Evolutionary conservation across 306 rosid genomes (phyloP).

Genomic region (Medicago ruthenica): DNA sequence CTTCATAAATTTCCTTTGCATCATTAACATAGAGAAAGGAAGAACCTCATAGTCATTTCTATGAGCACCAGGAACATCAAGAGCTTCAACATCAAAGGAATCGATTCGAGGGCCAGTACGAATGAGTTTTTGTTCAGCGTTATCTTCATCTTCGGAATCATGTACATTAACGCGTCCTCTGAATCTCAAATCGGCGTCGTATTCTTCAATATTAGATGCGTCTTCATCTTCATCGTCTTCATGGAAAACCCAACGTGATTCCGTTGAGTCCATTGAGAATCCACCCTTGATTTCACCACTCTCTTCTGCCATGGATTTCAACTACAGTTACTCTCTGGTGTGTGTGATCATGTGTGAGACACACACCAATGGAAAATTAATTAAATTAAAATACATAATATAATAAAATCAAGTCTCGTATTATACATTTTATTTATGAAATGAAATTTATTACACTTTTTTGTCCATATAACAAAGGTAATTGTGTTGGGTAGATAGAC

Average conservation of each 20-base stretch:
- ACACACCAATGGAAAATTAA: background rate
- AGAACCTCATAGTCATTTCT: constrained; percentile 75
- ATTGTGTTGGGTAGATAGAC: too few species aligned
- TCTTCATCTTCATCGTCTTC: constrained; percentile 55
- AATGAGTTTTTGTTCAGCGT: constrained; percentile 79
- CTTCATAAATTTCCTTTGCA: background rate
- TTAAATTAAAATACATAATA: background rate
- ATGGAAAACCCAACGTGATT: constrained; percentile 57
- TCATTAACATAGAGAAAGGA: background rate
- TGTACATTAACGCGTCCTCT: constrained; percentile 25
- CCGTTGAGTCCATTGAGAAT: constrained; percentile 52
- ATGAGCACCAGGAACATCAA: constrained; percentile 85
- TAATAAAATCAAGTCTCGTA: too few species aligned
- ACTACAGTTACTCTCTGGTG: too few species aligned
- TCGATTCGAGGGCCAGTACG: constrained; percentile 96
- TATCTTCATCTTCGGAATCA: constrained; percentile 89
- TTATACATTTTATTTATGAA: too few species aligned
- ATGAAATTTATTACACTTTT: too few species aligned
- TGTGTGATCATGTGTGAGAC: background rate
- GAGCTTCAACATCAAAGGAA: constrained; percentile 98
- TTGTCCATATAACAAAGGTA: too few species aligned
- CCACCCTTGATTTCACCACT: constrained; percentile 51
- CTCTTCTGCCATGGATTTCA: constrained; percentile 44
- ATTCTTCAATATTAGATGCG: constrained; percentile 49
- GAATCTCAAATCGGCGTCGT: constrained; percentile 35